Evolutionary conservation across 2,329 filamentous ascomycete species (phyloP).

Genomic region (Venturia oleaginea): DNA sequence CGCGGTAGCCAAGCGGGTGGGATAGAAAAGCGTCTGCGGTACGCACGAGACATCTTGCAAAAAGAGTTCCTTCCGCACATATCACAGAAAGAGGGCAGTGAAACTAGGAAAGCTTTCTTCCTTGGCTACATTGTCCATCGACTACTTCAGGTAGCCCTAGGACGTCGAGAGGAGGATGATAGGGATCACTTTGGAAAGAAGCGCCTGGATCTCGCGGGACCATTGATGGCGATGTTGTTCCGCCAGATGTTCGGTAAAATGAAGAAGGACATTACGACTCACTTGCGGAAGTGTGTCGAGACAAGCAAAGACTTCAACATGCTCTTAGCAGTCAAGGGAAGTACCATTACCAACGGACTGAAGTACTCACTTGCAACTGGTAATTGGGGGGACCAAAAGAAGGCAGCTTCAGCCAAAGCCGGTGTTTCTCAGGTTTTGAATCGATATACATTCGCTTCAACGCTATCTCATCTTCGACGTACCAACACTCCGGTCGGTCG

Average conservation of each 20-base stretch:
- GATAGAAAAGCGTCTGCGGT: conserved; percentile 82
- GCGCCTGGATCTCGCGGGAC: conserved; percentile 87
- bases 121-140: conserved; percentile 98
- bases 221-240: conserved; percentile 92
- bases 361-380: conserved; percentile 96
- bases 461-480: conserved; percentile 87
- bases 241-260: conserved; percentile 83
- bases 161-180: conserved; percentile 88
- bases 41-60: conserved; percentile 88
- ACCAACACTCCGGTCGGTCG: conserved; percentile 97
- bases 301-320: conserved; percentile 82
- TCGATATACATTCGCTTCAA: conserved; percentile 94
- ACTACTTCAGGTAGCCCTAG: conserved; percentile 84
- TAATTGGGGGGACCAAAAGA: conserved; percentile 99
- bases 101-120: conserved; percentile 96
- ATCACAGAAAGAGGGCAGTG: conserved; percentile 86
- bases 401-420: conserved; percentile 86
- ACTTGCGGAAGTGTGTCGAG: conserved; percentile 88
- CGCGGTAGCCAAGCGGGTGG: conserved; percentile 69
- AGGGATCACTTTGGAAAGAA: conserved; percentile 99
- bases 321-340: conserved; percentile 81
- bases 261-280: conserved; percentile 81
- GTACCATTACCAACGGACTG: conserved; percentile 83
- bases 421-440: conserved; percentile 98
- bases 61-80: conserved; percentile 97